A percentile compares a stretch with the other conserved stretches of the same genome.
Evolutionary conservation across 192 early-diverging fungal species (phyloP).

Genomic region (Umbelopsis vinacea): DNA sequence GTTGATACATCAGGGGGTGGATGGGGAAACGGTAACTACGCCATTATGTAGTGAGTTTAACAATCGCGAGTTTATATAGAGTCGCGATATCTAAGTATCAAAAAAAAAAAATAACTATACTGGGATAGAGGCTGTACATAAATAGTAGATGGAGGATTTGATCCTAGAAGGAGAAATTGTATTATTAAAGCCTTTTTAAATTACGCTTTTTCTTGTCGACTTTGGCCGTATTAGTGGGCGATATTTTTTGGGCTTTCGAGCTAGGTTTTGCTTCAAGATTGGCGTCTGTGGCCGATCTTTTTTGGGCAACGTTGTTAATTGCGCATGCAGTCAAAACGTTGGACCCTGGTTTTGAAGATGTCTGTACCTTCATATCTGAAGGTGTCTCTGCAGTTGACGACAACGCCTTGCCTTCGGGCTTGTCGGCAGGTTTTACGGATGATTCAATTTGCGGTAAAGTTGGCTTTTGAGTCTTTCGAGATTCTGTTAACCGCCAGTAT

Average conservation of each 20-base stretch:
- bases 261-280: slow-evolving; percentile 3
- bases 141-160: slow-evolving; percentile 15
- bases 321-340: slow-evolving; percentile 1
- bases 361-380: not conserved
- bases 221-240: slow-evolving; percentile 1
- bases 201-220: slow-evolving; percentile 49
- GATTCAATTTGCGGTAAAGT: not conserved
- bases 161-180: not conserved
- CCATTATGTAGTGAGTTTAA: slow-evolving; percentile 12
- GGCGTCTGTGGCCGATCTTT: slow-evolving; percentile 2
- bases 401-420: not conserved
- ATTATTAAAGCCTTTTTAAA: slow-evolving; percentile 46
- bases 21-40: not conserved
- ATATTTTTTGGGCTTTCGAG: not conserved
- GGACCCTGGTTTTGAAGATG: not conserved
- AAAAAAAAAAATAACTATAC: not conserved
- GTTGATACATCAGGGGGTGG: slow-evolving; percentile 1
- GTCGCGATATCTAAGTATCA: not conserved
- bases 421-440: not conserved
- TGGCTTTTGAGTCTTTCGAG: not conserved
- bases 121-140: slow-evolving; percentile 20
- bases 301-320: slow-evolving; percentile 12
- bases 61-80: not conserved
- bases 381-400: not conserved
- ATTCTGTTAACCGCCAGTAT: slow-evolving; percentile 22